These are phyloP conservation scores for Corymbia calophylla DNA, from an alignment of 441 rosid species.

Conservation along the genomic window DNA sequence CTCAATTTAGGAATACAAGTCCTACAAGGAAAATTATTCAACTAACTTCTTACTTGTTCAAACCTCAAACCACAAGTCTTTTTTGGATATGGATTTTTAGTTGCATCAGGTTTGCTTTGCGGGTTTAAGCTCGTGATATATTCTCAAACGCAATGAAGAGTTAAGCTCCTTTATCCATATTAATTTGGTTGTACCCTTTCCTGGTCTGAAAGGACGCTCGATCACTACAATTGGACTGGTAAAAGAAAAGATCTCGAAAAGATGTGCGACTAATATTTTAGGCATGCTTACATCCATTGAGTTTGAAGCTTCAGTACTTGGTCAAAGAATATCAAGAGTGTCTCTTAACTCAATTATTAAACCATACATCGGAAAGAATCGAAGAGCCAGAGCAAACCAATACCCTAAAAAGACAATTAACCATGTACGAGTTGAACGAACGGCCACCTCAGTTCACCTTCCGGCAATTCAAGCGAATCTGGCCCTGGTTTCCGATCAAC, in stretches of 20 bases:
- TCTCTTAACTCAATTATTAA: not conserved
- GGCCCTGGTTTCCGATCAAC: slow-evolving; percentile 11
- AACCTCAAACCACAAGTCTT: not conserved
- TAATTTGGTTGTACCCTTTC: not conserved
- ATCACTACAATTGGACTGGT: not conserved
- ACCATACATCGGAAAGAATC: not conserved
- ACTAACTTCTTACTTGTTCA: not conserved
- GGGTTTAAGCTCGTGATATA: not conserved
- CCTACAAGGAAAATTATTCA: not conserved
- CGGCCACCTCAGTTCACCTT: slow-evolving; percentile 6
- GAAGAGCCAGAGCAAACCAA: too few species aligned
- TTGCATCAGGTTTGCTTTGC: not conserved
- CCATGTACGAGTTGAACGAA: not conserved
- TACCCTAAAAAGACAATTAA: not conserved
- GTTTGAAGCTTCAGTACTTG: not conserved
- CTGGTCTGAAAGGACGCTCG: not conserved
- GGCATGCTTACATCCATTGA: not conserved
- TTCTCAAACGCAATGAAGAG: not conserved
- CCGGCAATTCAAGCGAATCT: slow-evolving; percentile 31
- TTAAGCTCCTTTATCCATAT: not conserved
- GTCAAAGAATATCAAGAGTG: not conserved
- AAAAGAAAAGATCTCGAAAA: not conserved
- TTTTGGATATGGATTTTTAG: not conserved
- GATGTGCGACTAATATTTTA: not conserved
- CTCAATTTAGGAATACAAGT: not conserved